phyloP scores from a whole-genome alignment of 371 early-diverging fungal genomes.

The Coemansia sp. region DNA sequence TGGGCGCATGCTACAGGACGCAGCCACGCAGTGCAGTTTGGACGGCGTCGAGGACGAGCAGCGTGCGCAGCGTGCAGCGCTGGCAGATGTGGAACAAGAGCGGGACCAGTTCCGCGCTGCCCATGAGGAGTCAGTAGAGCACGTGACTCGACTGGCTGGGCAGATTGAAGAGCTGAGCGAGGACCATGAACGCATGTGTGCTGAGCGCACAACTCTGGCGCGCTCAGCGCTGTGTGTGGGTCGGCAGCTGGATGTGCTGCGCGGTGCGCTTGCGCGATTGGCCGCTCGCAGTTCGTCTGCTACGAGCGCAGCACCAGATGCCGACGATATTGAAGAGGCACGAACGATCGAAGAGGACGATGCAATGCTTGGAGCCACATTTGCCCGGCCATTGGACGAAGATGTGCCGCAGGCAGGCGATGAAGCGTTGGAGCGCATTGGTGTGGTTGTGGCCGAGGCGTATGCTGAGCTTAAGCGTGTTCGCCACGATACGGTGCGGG shows the following conservation, averaged over 20 bases:
- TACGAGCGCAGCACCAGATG: slow-evolving; percentile 9
- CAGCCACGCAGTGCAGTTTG: slow-evolving; percentile 24
- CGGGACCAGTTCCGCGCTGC: slow-evolving; percentile 46
- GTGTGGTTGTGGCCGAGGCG: slow-evolving; percentile 17
- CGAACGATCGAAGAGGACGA: slow-evolving; percentile 33
- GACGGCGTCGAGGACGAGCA: slow-evolving; percentile 18
- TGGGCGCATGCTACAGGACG: slow-evolving; percentile 8
- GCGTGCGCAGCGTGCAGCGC: slow-evolving; percentile 14
- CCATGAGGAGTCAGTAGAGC: slow-evolving; percentile 43
- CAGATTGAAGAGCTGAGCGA: slow-evolving; percentile 48
- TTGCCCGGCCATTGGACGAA: slow-evolving; percentile 31
- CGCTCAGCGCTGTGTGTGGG: slow-evolving; percentile 33
- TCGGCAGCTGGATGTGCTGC: slow-evolving; percentile 39
- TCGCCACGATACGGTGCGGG: slow-evolving; percentile 25
- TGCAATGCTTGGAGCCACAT: slow-evolving; percentile 35
- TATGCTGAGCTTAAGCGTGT: slow-evolving; percentile 35
- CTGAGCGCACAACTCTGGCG: slow-evolving; percentile 33
- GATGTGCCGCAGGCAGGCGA: slow-evolving; percentile 8
- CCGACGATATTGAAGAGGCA: slow-evolving; percentile 28
- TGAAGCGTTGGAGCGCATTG: slow-evolving; percentile 34
- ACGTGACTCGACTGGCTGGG: slow-evolving; percentile 18
- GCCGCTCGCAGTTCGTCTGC: slow-evolving; percentile 8
- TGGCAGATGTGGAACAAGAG: slow-evolving; percentile 40
- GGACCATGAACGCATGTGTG: slow-evolving; percentile 43
- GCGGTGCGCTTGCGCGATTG: slow-evolving; percentile 27